Conservation (phyloP, 1,284 basidiomycete genomes). For the Leccinum pallidistipes region DNA sequence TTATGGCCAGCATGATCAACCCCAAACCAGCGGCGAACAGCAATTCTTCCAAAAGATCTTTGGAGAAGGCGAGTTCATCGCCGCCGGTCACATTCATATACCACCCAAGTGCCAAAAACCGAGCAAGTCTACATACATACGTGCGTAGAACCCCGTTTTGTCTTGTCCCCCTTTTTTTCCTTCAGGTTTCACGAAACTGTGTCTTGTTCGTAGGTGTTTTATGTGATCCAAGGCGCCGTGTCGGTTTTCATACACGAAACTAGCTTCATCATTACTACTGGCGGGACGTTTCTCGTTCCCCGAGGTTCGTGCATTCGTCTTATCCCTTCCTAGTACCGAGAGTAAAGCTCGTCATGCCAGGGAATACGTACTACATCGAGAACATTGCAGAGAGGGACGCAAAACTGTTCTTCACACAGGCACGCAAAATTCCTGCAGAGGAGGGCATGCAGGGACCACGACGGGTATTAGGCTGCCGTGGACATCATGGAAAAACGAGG, state of each 20-base stretch:
- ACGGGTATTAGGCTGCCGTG: constrained; percentile 9
- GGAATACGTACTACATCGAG: constrained; percentile 88
- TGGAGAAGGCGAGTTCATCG: constrained; percentile 89
- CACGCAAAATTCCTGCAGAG: constrained; percentile 53
- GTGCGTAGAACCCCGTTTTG: constrained; percentile 50
- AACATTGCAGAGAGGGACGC: constrained; percentile 84
- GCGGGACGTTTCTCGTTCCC: constrained; percentile 90
- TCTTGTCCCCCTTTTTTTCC: background rate
- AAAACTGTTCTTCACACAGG: constrained; percentile 91
- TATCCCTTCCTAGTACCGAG: background rate
- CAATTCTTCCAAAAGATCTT: constrained; percentile 93
- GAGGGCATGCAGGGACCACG: too few relatives aligned
- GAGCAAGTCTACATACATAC: constrained; percentile 88
- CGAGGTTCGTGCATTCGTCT: constrained; percentile 57
- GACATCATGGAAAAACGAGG: constrained; percentile 20
- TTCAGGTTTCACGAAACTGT: background rate
- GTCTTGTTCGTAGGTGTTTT: constrained; percentile 68
- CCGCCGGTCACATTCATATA: constrained; percentile 85
- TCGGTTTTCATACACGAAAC: constrained; percentile 83
- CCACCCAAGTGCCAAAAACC: constrained; percentile 81
- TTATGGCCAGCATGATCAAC: constrained; percentile 63
- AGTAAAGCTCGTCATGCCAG: constrained; percentile 38
- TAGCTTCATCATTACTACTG: constrained; percentile 75
- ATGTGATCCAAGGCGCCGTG: constrained; percentile 85
- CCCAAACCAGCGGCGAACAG: constrained; percentile 59